A percentile compares a stretch with the other conserved stretches of the same genome.
phyloP scores from a whole-genome alignment of 345 rosid genomes.

The Pistacia vera region DNA sequence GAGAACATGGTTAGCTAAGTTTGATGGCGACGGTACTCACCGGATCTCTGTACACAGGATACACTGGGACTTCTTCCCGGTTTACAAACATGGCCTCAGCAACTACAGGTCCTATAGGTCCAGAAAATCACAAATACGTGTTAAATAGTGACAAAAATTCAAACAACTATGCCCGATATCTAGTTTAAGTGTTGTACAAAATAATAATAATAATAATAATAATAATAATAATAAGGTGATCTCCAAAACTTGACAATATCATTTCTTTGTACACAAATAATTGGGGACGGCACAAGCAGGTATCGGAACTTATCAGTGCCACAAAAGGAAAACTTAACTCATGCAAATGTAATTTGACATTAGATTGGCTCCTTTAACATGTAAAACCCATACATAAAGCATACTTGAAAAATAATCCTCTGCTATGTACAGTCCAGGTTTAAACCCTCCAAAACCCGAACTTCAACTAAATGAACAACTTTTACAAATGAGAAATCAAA shows the following conservation, averaged over 20 bases:
- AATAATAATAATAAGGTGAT: not conserved
- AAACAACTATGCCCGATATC: not conserved
- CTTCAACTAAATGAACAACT: not conserved
- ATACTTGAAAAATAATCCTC: too few relatives aligned
- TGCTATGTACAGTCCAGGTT: not conserved
- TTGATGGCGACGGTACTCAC: slow-evolving; percentile 42
- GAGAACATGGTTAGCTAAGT: not conserved
- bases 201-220: too few relatives aligned
- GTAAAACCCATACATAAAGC: too few relatives aligned
- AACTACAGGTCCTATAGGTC: slow-evolving; percentile 79
- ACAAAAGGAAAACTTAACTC: not conserved
- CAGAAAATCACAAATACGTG: slow-evolving; percentile 7
- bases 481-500: not conserved
- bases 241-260: not conserved
- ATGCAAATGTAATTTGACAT: too few relatives aligned
- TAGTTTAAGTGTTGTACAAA: not conserved
- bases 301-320: not conserved
- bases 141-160: not conserved
- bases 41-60: slow-evolving; percentile 92
- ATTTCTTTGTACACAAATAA: not conserved
- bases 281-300: not conserved
- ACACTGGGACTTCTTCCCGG: slow-evolving; percentile 80
- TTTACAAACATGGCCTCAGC: slow-evolving; percentile 96
- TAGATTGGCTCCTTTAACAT: too few relatives aligned
- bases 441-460: not conserved